Evolutionary conservation across 139 green algal species (phyloP).

Genomic region (Tetradesmus lagerheimii): DNA sequence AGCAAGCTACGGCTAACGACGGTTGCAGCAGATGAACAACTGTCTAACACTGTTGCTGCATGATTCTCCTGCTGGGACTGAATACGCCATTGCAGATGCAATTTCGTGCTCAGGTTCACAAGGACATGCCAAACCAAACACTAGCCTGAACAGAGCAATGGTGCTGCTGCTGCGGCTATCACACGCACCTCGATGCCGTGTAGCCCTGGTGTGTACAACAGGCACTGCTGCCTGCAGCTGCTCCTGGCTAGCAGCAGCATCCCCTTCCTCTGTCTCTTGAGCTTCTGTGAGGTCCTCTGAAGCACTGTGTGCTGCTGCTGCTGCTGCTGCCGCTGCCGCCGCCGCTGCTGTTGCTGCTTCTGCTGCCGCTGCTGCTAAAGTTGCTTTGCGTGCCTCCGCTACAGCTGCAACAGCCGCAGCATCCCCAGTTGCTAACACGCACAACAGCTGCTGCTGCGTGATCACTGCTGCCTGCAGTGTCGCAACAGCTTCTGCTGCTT

Average conservation of each 20-base stretch:
- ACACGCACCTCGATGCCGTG: neutral
- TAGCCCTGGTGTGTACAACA: neutral
- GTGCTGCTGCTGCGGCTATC: neutral
- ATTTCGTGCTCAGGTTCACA: no score
- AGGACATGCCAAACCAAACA: neutral
- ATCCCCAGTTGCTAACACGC: neutral
- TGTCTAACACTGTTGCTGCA: no score
- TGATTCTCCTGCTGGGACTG: no score
- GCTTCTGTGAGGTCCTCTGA: slow-evolving; percentile 23
- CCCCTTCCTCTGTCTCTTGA: slow-evolving; percentile 24
- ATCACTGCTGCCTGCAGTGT: neutral
- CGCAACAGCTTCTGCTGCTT: neutral
- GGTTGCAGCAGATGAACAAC: neutral
- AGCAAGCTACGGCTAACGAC: neutral
- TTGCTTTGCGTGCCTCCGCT: neutral
- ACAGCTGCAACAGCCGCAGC: neutral
- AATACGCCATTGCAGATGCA: no score
- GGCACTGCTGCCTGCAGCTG: slow-evolving; percentile 25
- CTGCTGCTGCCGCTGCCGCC: neutral
- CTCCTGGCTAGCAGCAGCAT: neutral
- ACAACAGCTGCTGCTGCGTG: slow-evolving; percentile 7
- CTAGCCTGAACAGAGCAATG: neutral
- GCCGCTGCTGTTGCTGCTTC: neutral
- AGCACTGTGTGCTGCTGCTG: slow-evolving; percentile 4
- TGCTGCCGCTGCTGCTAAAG: neutral